These are phyloP conservation scores for Cytospora mali DNA, from an alignment of 2,329 filamentous ascomycete species.

Conservation along the genomic window DNA sequence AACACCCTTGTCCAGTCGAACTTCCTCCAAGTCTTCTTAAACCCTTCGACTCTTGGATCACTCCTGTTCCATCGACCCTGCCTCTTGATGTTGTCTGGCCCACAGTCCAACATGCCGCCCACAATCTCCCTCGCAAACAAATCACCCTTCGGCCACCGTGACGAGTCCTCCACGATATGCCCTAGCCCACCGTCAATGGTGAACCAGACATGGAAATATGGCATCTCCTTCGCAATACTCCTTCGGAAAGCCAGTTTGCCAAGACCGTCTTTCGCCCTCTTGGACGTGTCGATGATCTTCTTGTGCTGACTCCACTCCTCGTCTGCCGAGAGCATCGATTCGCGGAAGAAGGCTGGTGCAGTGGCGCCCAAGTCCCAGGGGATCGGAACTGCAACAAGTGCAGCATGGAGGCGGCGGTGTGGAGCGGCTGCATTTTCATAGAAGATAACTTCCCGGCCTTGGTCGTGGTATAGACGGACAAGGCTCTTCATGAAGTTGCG, in stretches of 20 bases:
- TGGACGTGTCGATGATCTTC: constrained; percentile 87
- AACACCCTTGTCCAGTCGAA: constrained; percentile 82
- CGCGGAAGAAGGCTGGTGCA: constrained; percentile 91
- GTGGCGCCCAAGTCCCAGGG: constrained; percentile 90
- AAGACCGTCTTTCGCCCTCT: constrained; percentile 64
- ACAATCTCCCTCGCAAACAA: constrained; percentile 90
- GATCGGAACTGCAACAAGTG: constrained; percentile 82
- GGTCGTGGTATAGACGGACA: constrained; percentile 90
- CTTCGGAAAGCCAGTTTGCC: constrained; percentile 82
- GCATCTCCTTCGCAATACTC: constrained; percentile 90
- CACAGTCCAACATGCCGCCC: constrained; percentile 86
- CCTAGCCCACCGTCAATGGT: constrained; percentile 87
- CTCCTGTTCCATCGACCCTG: constrained; percentile 82
- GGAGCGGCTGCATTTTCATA: constrained; percentile 94
- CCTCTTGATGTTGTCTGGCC: constrained; percentile 81
- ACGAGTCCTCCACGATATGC: constrained; percentile 86
- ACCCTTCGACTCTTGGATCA: constrained; percentile 72
- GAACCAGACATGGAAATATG: constrained; percentile 98
- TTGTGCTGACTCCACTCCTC: constrained; percentile 96
- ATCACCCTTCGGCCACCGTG: constrained; percentile 86
- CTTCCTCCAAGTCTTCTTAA: constrained; percentile 83
- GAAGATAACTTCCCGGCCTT: constrained; percentile 90
- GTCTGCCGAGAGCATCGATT: constrained; percentile 85
- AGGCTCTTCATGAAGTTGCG: constrained; percentile 99
- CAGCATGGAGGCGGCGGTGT: constrained; percentile 77